phyloP scores from a whole-genome alignment of 129 eudicot genomes.

The Pseudognaphalium luteoalbum region DNA sequence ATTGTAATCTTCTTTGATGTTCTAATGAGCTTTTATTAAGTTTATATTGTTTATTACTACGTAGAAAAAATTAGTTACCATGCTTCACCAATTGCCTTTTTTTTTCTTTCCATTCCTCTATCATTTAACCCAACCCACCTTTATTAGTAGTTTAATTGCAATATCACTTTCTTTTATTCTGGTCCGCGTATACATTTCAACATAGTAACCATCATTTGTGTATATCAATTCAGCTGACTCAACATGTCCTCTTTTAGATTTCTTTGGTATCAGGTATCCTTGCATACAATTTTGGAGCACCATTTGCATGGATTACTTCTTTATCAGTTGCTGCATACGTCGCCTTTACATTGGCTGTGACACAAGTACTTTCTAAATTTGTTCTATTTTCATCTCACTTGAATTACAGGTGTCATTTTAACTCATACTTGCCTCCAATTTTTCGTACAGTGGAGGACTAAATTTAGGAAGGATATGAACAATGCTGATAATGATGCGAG shows the following conservation, averaged over 20 bases:
- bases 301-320: slow-evolving; percentile 96
- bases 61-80: background rate
- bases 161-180: background rate
- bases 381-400: slow-evolving; percentile 4
- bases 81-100: background rate
- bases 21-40: background rate
- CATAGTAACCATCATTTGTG: slow-evolving; percentile 11
- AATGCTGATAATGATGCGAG: slow-evolving; percentile 96
- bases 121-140: background rate
- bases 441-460: slow-evolving; percentile 84
- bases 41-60: too few species aligned
- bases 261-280: slow-evolving; percentile 91
- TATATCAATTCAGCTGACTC: slow-evolving; percentile 22
- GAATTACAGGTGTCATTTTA: slow-evolving; percentile 3
- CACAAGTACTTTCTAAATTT: slow-evolving; percentile 56
- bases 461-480: slow-evolving; percentile 92
- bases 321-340: slow-evolving; percentile 83
- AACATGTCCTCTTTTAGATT: slow-evolving; percentile 61
- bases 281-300: slow-evolving; percentile 94
- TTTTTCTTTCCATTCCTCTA: background rate
- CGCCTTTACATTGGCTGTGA: slow-evolving; percentile 76
- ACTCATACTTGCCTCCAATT: slow-evolving; percentile 6
- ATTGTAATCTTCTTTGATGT: background rate
- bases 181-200: slow-evolving; percentile 4
- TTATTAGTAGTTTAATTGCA: background rate